These are phyloP conservation scores for Fraxinus ornus DNA, from an alignment of 305 asterid species.

Conservation along the genomic window DNA sequence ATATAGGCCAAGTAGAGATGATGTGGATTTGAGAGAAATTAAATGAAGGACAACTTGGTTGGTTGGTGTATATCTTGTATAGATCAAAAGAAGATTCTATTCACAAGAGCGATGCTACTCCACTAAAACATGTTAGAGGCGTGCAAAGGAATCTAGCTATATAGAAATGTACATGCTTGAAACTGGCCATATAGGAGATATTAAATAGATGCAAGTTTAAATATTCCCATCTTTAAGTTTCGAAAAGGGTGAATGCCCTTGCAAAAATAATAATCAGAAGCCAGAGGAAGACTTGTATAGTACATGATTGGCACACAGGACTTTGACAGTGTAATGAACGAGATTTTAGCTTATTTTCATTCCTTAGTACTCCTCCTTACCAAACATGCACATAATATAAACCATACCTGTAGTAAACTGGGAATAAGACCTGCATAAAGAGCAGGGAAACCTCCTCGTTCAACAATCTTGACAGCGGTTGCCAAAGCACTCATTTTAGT, in stretches of 20 bases:
- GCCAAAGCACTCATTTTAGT: conserved; percentile 68
- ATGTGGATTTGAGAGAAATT: background rate
- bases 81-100: background rate
- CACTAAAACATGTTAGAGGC: background rate
- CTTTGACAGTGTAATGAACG: background rate
- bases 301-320: background rate
- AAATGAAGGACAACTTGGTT: background rate
- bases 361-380: background rate
- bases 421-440: conserved; percentile 93
- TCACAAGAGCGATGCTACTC: background rate
- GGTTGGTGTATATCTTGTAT: background rate
- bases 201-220: background rate
- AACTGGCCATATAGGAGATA: background rate
- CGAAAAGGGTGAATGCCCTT: background rate
- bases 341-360: background rate
- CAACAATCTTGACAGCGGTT: conserved; percentile 65
- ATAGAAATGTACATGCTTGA: background rate
- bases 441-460: conserved; percentile 84
- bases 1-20: background rate
- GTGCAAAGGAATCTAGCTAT: background rate
- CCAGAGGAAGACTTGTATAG: background rate
- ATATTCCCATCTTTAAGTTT: background rate
- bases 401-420: conserved; percentile 82
- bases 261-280: background rate
- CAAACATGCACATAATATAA: background rate